A percentile compares a stretch with the other conserved stretches of the same genome.
These are phyloP conservation scores for Lactarius tabidus DNA, from an alignment of 768 basidiomycete species.

Conservation along the genomic window DNA sequence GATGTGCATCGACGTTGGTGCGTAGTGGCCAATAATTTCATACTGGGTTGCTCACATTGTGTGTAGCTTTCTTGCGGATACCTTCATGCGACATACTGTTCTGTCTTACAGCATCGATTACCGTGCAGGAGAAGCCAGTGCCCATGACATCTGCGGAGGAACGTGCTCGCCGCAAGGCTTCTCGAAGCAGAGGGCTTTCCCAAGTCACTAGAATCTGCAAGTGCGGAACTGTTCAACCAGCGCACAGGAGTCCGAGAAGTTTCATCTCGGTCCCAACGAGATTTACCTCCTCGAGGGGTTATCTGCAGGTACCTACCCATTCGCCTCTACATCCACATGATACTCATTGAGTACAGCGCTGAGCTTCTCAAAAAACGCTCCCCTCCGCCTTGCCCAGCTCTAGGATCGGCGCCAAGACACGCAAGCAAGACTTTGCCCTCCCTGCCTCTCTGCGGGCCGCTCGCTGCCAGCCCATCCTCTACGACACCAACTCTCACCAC, in stretches of 20 bases:
- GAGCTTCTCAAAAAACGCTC: slow-evolving; percentile 35
- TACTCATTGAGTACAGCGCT: slow-evolving; percentile 37
- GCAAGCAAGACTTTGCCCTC: slow-evolving; percentile 59
- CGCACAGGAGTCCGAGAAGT: slow-evolving; percentile 38
- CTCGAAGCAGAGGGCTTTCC: slow-evolving; percentile 33
- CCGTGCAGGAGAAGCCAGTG: slow-evolving; percentile 76
- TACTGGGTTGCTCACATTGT: not conserved
- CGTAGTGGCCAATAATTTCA: slow-evolving; percentile 32
- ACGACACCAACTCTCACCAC: slow-evolving; percentile 29
- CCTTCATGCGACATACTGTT: slow-evolving; percentile 69
- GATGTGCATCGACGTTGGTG: slow-evolving; percentile 75
- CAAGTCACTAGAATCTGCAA: slow-evolving; percentile 33
- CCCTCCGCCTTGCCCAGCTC: slow-evolving; percentile 58
- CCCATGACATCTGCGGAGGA: slow-evolving; percentile 40
- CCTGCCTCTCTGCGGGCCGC: slow-evolving; percentile 45
- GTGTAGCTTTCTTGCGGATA: slow-evolving; percentile 49
- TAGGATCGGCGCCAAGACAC: slow-evolving; percentile 64
- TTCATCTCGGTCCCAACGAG: slow-evolving; percentile 54
- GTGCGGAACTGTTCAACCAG: slow-evolving; percentile 27
- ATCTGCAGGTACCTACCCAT: slow-evolving; percentile 43
- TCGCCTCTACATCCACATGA: not conserved
- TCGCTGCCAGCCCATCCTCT: slow-evolving; percentile 37
- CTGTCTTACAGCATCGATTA: slow-evolving; percentile 81
- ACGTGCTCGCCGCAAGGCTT: slow-evolving; percentile 35
- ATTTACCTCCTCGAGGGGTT: slow-evolving; percentile 67